Evolutionary conservation across 1,284 basidiomycete species (phyloP).

Genomic region (Irpex rosettiformis): DNA sequence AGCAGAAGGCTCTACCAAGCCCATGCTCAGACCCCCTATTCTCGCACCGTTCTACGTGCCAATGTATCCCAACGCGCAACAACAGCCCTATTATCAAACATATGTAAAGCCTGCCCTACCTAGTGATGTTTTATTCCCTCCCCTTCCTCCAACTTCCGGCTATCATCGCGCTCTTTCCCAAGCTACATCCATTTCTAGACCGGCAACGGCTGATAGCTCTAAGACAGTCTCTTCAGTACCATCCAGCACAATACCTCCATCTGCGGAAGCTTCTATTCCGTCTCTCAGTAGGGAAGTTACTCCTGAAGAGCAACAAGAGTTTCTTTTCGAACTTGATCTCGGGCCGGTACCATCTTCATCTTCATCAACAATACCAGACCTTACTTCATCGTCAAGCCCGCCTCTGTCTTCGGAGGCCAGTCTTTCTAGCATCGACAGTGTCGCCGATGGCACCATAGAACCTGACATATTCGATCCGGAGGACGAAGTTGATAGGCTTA

Average conservation of each 20-base stretch:
- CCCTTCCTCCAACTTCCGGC: constrained; percentile 49
- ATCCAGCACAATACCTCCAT: neutral
- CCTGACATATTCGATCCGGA: constrained; percentile 11
- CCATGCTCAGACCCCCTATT: constrained; percentile 31
- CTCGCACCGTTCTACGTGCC: constrained; percentile 50
- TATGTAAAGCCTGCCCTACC: constrained; percentile 40
- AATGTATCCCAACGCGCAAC: constrained; percentile 55
- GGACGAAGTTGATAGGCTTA: constrained; percentile 15
- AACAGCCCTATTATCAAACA: constrained; percentile 66
- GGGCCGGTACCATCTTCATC: constrained; percentile 18
- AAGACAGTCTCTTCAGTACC: neutral
- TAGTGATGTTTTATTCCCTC: constrained; percentile 67
- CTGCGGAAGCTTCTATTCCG: neutral
- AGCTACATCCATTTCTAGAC: constrained; percentile 26
- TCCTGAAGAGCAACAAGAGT: neutral
- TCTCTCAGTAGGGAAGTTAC: neutral
- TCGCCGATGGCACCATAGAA: neutral
- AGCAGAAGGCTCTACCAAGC: neutral
- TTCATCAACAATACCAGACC: constrained; percentile 49
- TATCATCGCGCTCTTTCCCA: constrained; percentile 31
- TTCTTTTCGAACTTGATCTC: neutral
- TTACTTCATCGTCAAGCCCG: constrained; percentile 71
- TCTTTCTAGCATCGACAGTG: constrained; percentile 13
- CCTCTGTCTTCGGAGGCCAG: constrained; percentile 35
- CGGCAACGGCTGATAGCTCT: constrained; percentile 17